Base-by-base conservation (phyloP, 2,329 filamentous ascomycete genomes). In the Alternaria sp. region DNA sequence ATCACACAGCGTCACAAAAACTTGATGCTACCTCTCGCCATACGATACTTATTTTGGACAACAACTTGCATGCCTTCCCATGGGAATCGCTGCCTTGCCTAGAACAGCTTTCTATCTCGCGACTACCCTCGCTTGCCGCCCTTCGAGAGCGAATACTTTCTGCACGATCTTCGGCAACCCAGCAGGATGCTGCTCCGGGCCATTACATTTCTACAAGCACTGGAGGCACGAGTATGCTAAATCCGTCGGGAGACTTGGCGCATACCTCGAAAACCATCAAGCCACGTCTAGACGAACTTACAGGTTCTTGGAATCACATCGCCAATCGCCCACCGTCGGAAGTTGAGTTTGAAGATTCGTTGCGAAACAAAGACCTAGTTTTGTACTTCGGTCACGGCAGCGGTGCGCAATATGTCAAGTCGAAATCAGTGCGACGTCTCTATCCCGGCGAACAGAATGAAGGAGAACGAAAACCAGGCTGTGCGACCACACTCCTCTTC, bases 311-410 rank as follows among this genome's bases (percentile, higher is more conserved):
- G 93, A 86, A 82, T 4, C 84, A 87, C 44, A 88, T 95, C 59
- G 83, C 90, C 58, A 86, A 87, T 61, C 88, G 87, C 22, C 83
- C 85, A 3, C 95, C 95, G 1, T 87, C 84, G 0, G 94, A 98
- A 75, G 79, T 85, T 3, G 92, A 96, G 63, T 94, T 98, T 77
- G 88, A 89, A 64, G 71, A 80, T 0, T 87, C 86, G 0, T 85
- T 99, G 8, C 81, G 86, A 47, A 78, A 83, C 0, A 89, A 88
- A 18, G 89, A 93, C 59, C 82, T 97, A 2, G 82, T 97, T 24
- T 84, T 99, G 11, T 99, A 99, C 81, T 98, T 99, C 78, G 95
- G 95, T 1, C 95, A 99, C 80, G 95, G 95, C 61, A 94, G 92
- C 66, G 95, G 94, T 22, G 92, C 92, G 28, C 95, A 99, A 79